Evolutionary conservation across 1,284 basidiomycete genomes (phyloP).

Genomic region (Austroboletus olivaceoglutinosus): DNA sequence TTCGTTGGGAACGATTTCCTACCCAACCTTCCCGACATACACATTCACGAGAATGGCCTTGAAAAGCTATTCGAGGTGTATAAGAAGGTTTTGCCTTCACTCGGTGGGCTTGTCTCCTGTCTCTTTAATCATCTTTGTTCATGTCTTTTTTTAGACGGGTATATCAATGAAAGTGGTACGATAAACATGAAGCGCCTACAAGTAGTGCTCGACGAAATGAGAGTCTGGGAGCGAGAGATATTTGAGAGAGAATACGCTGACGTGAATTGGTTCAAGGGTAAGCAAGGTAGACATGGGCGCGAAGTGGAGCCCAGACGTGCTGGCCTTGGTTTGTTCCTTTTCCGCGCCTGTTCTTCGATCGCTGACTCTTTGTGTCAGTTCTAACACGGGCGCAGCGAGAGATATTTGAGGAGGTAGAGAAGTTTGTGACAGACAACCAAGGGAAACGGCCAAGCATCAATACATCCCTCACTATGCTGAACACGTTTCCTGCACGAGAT

Average conservation of each 20-base stretch:
- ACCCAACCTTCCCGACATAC: constrained; percentile 93
- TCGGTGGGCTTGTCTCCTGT: constrained; percentile 52
- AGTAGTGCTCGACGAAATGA: constrained; percentile 86
- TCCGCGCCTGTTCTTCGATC: neutral
- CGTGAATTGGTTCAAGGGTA: constrained; percentile 86
- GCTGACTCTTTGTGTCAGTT: constrained; percentile 41
- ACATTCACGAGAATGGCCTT: constrained; percentile 96
- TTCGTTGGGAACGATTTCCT: constrained; percentile 98
- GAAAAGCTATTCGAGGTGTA: constrained; percentile 94
- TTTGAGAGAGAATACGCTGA: constrained; percentile 92
- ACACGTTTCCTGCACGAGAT: constrained; percentile 76
- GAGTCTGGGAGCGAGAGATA: constrained; percentile 81
- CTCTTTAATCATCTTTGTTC: neutral
- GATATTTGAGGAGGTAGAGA: constrained; percentile 74
- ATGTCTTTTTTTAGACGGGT: constrained; percentile 63
- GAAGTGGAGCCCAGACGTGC: constrained; percentile 50
- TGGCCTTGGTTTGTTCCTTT: constrained; percentile 46
- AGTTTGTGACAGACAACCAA: constrained; percentile 64
- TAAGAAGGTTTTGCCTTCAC: constrained; percentile 82
- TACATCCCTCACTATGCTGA: constrained; percentile 61
- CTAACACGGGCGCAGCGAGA: constrained; percentile 71
- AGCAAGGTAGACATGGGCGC: constrained; percentile 72
- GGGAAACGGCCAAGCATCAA: constrained; percentile 38
- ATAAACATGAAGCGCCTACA: constrained; percentile 85
- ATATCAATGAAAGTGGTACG: constrained; percentile 87